phyloP scores from a whole-genome alignment of 371 early-diverging fungal genomes.

The Capniomyces stellatus region DNA sequence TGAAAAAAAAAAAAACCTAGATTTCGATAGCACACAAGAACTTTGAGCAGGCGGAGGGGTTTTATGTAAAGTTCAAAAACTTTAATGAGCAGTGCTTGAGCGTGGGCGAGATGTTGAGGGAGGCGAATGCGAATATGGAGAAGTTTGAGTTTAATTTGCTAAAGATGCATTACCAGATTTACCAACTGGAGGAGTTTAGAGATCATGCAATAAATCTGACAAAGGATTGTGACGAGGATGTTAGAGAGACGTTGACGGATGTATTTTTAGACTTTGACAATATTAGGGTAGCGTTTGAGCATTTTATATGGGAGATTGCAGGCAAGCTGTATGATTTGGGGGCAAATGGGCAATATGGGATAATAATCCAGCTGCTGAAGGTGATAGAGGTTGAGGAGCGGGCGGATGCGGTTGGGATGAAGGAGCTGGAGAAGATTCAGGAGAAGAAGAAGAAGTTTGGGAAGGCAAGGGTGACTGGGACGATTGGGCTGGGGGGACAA shows the following conservation, averaged over 20 bases:
- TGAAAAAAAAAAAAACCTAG: no score
- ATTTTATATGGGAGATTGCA: slow-evolving; percentile 67
- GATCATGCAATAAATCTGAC: slow-evolving; percentile 64
- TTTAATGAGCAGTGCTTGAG: slow-evolving; percentile 60
- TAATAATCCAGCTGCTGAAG: slow-evolving; percentile 69
- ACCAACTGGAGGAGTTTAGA: slow-evolving; percentile 68
- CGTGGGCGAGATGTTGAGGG: slow-evolving; percentile 45
- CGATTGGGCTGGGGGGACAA: not conserved
- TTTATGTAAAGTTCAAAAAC: slow-evolving; percentile 66
- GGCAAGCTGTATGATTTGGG: slow-evolving; percentile 58
- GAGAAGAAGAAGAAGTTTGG: slow-evolving; percentile 40
- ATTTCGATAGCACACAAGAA: slow-evolving; percentile 81
- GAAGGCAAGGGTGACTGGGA: slow-evolving; percentile 19
- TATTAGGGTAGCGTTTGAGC: slow-evolving; percentile 58
- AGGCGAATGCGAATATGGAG: slow-evolving; percentile 42
- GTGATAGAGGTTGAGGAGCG: slow-evolving; percentile 80
- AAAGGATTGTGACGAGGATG: slow-evolving; percentile 50
- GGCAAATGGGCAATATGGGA: slow-evolving; percentile 38
- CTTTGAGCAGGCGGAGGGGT: slow-evolving; percentile 68
- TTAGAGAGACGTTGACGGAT: slow-evolving; percentile 51
- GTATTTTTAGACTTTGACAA: slow-evolving; percentile 70
- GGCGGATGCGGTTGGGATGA: slow-evolving; percentile 6
- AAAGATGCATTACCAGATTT: slow-evolving; percentile 72
- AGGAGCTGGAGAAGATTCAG: slow-evolving; percentile 44
- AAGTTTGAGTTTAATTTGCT: slow-evolving; percentile 55